Evolutionary conservation across 2,329 filamentous ascomycete genomes (phyloP), one percentile per base, ranked within the genome.

Genomic region (Trichoderma gracile): DNA sequence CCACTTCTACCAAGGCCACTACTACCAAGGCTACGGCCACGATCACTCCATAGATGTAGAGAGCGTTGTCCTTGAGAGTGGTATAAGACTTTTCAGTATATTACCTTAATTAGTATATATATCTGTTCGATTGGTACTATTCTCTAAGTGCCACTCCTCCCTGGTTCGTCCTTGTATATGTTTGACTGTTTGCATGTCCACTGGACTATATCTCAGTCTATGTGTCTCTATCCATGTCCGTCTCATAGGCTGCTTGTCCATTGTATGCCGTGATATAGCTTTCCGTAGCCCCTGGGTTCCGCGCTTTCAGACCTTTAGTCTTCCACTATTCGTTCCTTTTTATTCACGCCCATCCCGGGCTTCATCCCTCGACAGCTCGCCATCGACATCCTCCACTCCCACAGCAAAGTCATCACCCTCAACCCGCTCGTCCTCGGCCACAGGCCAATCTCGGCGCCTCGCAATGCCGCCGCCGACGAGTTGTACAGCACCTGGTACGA

Each of bases 401-500:
- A 90, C 75, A 82, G 84, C 73, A 88, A 91, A 72, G 85, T 90
- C 74, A 90, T 90, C 77, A 87, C 85, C 40, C 78, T 91, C 66
- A 90, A 90, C 70, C 88, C 88, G 4, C 84, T 91, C 56, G 88
- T 91, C 30, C 82, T 89, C 65, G 79, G 79, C 43, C 83, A 88
- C 78, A 84, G 85, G 68, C 78, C 86, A 65, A 88, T 90, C 73
- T 80, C 86, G 60, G 86, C 88, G 1, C 88, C 88, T 30, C 87
- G 86, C 76, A 81, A 88, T 76, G 87, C 88, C 68, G 82, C 86
- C 63, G 79, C 86, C 68, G 88, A 91, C 75, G 88, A 91, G 75
- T 91, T 83, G 76, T 91, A 89, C 76, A 86, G 86, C 67, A 89
- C 88, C 33, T 91, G 88, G 88, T 91, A 91, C 74, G 87, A 90